phyloP scores from a whole-genome alignment of 2,329 filamentous ascomycete genomes.

The Ilyonectria sp. region DNA sequence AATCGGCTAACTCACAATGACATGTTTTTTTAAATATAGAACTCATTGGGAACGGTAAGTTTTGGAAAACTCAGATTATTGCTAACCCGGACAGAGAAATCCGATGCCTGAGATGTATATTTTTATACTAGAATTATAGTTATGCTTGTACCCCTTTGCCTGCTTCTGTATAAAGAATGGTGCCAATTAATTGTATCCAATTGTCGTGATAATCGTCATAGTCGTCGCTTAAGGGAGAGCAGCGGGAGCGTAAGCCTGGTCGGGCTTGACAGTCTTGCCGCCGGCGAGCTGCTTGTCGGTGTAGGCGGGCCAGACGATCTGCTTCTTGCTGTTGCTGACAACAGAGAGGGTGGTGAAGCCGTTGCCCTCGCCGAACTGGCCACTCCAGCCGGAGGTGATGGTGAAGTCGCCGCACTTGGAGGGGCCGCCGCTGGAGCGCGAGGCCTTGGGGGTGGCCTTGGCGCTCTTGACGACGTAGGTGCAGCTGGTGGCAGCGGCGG shows the following conservation, averaged over 20 bases:
- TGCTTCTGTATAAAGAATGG: neutral
- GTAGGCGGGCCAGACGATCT: constrained; percentile 69
- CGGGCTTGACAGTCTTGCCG: constrained; percentile 63
- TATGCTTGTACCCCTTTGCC: neutral
- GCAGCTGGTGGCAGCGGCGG: constrained; percentile 53
- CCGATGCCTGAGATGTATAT: neutral
- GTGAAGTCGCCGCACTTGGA: constrained; percentile 64
- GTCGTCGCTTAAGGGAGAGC: constrained; percentile 38
- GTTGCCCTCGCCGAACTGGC: constrained; percentile 65
- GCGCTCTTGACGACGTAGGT: constrained; percentile 50
- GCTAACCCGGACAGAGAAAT: neutral
- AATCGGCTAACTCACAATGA: neutral
- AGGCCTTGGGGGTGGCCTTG: constrained; percentile 53
- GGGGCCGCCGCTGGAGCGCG: constrained; percentile 56
- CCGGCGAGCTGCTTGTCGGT: constrained; percentile 64
- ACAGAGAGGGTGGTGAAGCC: constrained; percentile 71
- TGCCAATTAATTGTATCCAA: neutral
- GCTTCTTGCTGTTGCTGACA: constrained; percentile 57
- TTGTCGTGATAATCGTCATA: too few species aligned
- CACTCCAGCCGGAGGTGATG: constrained; percentile 69
- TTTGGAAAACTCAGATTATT: constrained; percentile 20
- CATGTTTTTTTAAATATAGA: neutral
- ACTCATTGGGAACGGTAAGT: neutral
- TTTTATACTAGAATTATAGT: constrained; percentile 14
- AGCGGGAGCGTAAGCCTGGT: constrained; percentile 62